phyloP scores from a whole-genome alignment of 441 rosid species.

The Populus trichocarpa region DNA sequence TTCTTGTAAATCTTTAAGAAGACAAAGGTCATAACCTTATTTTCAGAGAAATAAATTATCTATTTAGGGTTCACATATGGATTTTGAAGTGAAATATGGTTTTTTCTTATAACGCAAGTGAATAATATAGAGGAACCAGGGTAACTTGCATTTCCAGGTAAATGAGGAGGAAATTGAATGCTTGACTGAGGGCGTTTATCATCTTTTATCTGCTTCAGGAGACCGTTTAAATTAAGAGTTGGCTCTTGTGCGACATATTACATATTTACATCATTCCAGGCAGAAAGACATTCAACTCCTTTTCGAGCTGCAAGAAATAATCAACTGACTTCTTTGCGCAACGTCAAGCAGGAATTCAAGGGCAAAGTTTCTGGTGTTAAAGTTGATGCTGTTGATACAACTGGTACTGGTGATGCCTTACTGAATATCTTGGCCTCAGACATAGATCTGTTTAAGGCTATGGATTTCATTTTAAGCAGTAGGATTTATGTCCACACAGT shows the following conservation, averaged over 20 bases:
- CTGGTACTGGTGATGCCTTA: constrained; percentile 85
- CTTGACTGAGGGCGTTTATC: no score
- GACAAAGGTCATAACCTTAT: no score
- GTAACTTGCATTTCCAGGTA: constrained; percentile 32
- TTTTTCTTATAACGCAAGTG: no score
- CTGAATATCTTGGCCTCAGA: constrained; percentile 62
- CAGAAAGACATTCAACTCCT: constrained; percentile 28
- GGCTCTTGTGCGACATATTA: neutral
- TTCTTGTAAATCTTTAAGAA: no score
- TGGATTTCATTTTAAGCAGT: neutral
- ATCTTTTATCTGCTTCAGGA: no score
- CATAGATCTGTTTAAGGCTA: constrained; percentile 19
- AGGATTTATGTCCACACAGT: neutral
- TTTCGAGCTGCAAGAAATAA: constrained; percentile 43
- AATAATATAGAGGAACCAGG: no score
- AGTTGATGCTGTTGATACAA: constrained; percentile 63
- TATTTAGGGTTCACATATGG: no score
- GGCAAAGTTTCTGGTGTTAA: constrained; percentile 61
- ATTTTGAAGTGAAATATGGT: no score
- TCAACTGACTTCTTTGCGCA: constrained; percentile 3
- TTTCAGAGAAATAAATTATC: no score
- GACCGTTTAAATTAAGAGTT: neutral
- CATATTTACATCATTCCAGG: no score
- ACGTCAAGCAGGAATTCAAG: constrained; percentile 49
- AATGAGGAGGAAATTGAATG: constrained; percentile 73